phyloP scores from a whole-genome alignment of 2,329 filamentous ascomycete species.

The Aureobasidium musti region DNA sequence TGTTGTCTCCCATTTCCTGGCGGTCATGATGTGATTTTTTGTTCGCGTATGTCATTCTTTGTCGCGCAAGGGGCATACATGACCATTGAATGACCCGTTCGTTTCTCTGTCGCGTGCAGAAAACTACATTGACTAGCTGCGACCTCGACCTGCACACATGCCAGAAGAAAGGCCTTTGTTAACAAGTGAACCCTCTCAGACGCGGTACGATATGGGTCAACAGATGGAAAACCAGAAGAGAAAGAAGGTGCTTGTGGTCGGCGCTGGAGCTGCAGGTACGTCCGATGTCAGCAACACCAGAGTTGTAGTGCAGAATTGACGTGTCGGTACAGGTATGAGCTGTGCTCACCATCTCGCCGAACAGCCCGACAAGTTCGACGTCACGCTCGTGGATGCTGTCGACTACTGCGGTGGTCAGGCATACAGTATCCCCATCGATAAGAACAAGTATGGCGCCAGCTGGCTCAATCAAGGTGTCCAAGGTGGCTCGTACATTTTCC shows the following conservation, averaged over 20 bases:
- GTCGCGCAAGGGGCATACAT: neutral
- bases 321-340: conserved; percentile 53
- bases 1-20: conserved; percentile 7
- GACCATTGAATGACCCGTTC: neutral
- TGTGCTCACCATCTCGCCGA: conserved; percentile 67
- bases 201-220: conserved; percentile 43
- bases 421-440: conserved; percentile 59
- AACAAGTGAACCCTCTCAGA: conserved; percentile 35
- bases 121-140: conserved; percentile 3
- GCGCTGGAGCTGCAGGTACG: conserved; percentile 65
- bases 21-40: conserved; percentile 21
- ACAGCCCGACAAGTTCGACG: conserved; percentile 64
- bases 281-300: conserved; percentile 37
- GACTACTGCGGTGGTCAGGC: conserved; percentile 63
- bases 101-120: neutral
- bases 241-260: conserved; percentile 61
- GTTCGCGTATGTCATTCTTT: neutral
- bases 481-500: conserved; percentile 65
- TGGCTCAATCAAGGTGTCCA: conserved; percentile 67
- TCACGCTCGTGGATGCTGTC: conserved; percentile 63
- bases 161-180: conserved; percentile 30
- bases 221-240: conserved; percentile 42
- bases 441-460: conserved; percentile 57
- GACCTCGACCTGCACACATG: conserved; percentile 16
- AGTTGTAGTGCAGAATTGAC: conserved; percentile 16